Evolutionary conservation across 306 rosid genomes (phyloP), one percentile per base, ranked within the genome.

Genomic region (Aeschynomene evenia): DNA sequence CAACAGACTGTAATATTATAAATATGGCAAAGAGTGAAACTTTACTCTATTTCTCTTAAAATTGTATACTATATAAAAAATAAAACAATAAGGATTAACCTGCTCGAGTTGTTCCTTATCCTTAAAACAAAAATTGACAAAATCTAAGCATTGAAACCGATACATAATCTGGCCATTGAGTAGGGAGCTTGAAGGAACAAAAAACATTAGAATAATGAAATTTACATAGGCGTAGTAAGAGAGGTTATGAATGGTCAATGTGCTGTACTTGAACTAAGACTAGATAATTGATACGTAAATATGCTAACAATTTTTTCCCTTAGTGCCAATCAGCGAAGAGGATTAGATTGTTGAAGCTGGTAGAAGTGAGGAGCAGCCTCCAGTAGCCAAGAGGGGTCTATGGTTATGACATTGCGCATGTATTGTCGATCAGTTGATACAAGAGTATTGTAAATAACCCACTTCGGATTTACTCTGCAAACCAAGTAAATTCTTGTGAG

Each of bases 301-400:
- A 20, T 39, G 62, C n/a, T 53, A 23, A 28, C 66, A 59, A 45
- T 62, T 55, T 66, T 37, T 13, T 7, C 31, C 19, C 19, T 63
- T 50, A 11, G 39, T 42, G 20, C 33, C 23, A 78, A 74, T 77
- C 79, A 80, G 54, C 23, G 80, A 80, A 34, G 82, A 67, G 71
- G 80, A 63, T 79, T 70, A 39, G 77, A 86, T 23, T 75, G 82
- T 43, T 84, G 90, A 49, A 77, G 70, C 74, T 86, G 86, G 87
- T 90, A 90, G 81, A 90, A 93, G 77, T 90, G 98, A 15, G 97
- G 96, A 50, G 97, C 98, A 49, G 83, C 94, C 75, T 88, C 98
- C 43, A 76, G 58, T 46, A 93, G 81, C 85, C 94, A 88, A 6
- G 97, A 85, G 9, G 87, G 94, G 56, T 93, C 98, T 16, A 93